Percentiles rank a stretch among this genome's conserved stretches.
These are phyloP conservation scores for Coleophoma eucalyptorum DNA, from an alignment of 2,329 filamentous ascomycete species.

Conservation along the genomic window DNA sequence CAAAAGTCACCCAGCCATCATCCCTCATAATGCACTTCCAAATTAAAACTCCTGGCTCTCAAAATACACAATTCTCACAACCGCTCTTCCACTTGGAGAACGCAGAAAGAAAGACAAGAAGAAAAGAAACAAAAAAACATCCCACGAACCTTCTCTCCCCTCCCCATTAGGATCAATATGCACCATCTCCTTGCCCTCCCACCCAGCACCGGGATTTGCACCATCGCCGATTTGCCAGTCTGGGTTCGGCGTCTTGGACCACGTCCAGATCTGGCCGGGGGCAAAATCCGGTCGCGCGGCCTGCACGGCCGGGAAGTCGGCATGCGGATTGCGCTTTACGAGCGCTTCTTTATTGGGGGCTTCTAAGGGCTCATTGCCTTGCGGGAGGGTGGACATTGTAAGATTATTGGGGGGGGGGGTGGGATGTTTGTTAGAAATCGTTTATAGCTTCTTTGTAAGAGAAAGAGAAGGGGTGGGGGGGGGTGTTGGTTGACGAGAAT, in stretches of 20 bases:
- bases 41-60: no score
- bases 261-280: slow-evolving; percentile 38
- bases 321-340: slow-evolving; percentile 58
- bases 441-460: no score
- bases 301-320: slow-evolving; percentile 71
- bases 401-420: no score
- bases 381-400: no score
- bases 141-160: slow-evolving; percentile 3
- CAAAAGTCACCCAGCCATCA: no score
- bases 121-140: not conserved
- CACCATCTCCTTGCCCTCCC: slow-evolving; percentile 54
- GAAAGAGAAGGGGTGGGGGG: no score
- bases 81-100: no score
- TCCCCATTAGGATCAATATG: slow-evolving; percentile 65
- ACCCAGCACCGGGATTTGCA: slow-evolving; percentile 34
- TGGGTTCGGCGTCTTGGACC: slow-evolving; percentile 57
- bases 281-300: slow-evolving; percentile 59
- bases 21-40: no score
- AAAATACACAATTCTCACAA: no score
- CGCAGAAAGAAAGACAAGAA: no score
- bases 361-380: slow-evolving; percentile 6
- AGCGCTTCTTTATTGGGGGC: slow-evolving; percentile 20
- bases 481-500: no score
- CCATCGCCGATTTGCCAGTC: slow-evolving; percentile 61
- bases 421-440: no score